Percentiles rank a stretch among this genome's conserved stretches.
Conservation (phyloP, 768 basidiomycete genomes). For the Amanita inopinata region DNA sequence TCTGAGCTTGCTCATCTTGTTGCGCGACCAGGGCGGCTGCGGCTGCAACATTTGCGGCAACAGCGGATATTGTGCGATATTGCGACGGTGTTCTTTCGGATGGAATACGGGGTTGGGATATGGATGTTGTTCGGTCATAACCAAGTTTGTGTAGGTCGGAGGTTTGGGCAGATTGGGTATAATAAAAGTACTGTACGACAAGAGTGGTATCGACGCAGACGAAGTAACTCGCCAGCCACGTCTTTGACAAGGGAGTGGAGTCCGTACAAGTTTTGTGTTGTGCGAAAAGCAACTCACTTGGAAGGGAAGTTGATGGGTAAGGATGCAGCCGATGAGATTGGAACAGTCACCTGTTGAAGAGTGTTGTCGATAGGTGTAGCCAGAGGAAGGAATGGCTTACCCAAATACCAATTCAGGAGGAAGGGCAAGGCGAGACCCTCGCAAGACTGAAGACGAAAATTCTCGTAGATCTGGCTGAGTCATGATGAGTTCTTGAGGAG, state of each 20-base stretch:
- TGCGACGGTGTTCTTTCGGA: slow-evolving; percentile 43
- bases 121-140: slow-evolving; percentile 33
- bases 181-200: slow-evolving; percentile 77
- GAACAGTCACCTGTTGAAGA: slow-evolving; percentile 69
- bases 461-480: slow-evolving; percentile 84
- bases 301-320: slow-evolving; percentile 92
- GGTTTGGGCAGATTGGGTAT: slow-evolving; percentile 32
- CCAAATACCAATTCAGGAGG: slow-evolving; percentile 86
- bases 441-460: slow-evolving; percentile 63
- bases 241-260: slow-evolving; percentile 34
- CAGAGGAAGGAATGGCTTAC: slow-evolving; percentile 31
- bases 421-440: slow-evolving; percentile 92
- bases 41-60: slow-evolving; percentile 64
- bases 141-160: slow-evolving; percentile 23
- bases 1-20: slow-evolving; percentile 37
- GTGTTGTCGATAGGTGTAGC: slow-evolving; percentile 2
- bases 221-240: slow-evolving; percentile 87
- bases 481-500: no score
- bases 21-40: slow-evolving; percentile 63
- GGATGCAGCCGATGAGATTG: slow-evolving; percentile 83
- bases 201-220: slow-evolving; percentile 72
- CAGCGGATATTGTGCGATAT: slow-evolving; percentile 59
- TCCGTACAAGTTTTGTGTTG: slow-evolving; percentile 7
- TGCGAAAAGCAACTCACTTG: slow-evolving; percentile 46
- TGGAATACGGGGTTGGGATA: slow-evolving; percentile 33